Evolutionary conservation across 345 rosid species (phyloP).

Genomic region (Aquilaria malaccensis): DNA sequence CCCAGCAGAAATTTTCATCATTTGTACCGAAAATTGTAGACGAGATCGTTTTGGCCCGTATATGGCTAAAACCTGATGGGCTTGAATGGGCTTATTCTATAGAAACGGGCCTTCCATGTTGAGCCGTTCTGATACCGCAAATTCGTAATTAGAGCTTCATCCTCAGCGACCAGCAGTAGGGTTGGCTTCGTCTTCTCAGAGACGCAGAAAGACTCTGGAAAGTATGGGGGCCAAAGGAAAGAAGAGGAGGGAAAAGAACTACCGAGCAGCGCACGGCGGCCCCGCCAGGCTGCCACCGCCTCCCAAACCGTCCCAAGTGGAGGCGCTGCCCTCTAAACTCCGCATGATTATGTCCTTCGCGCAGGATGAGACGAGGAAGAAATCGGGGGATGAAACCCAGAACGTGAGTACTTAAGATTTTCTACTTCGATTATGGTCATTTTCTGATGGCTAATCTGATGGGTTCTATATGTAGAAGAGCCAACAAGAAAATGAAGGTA

Average conservation of each 20-base stretch:
- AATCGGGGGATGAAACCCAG: neutral
- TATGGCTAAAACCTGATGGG: too few species aligned
- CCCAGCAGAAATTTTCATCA: too few species aligned
- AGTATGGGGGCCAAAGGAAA: constrained; percentile 83
- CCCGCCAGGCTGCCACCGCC: constrained; percentile 75
- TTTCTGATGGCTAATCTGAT: too few species aligned
- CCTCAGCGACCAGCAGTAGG: too few species aligned
- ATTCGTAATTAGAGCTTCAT: too few species aligned
- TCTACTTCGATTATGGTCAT: constrained; percentile 16
- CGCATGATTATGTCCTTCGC: constrained; percentile 58
- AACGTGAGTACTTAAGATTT: neutral
- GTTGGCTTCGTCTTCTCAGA: too few species aligned
- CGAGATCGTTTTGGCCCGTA: too few species aligned
- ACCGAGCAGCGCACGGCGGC: constrained; percentile 75
- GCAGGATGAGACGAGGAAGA: too few species aligned
- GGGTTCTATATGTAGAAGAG: constrained; percentile 15
- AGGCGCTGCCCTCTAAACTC: constrained; percentile 74
- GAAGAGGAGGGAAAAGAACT: constrained; percentile 81
- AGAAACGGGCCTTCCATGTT: too few species aligned
- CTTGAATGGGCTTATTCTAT: too few species aligned
- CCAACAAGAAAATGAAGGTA: constrained; percentile 12
- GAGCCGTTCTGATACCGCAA: too few species aligned
- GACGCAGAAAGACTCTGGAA: neutral
- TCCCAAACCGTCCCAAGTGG: constrained; percentile 59
- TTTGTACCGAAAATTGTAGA: too few species aligned